Evolutionary conservation across 106 monocot genomes (phyloP), one percentile per base, ranked within the genome.

Genomic region (Allium sativum): DNA sequence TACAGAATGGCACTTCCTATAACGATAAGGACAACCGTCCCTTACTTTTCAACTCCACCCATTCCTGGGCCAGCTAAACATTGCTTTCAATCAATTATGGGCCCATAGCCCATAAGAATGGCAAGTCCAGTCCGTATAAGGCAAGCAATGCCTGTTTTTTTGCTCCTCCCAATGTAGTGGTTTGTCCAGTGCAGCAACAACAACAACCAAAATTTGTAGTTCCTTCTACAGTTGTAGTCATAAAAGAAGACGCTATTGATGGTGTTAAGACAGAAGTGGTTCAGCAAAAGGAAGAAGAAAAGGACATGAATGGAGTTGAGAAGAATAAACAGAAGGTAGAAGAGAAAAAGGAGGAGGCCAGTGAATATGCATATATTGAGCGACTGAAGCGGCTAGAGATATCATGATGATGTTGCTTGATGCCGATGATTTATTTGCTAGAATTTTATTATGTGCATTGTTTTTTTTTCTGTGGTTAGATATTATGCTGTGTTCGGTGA

Each of bases 61-160:
- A n/a, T n/a, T n/a, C n/a, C n/a, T n/a, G n/a, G n/a, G n/a, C n/a
- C n/a, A n/a, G n/a, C n/a, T n/a, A n/a, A n/a, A n/a, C n/a, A n/a
- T n/a, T n/a, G n/a, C n/a, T n/a, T n/a, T n/a, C n/a, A n/a, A n/a
- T n/a, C n/a, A n/a, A n/a, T n/a, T n/a, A n/a, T n/a, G n/a, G n/a
- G n/a, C n/a, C n/a, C n/a, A n/a, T n/a, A n/a, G 2, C 65, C 70
- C 10, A 73, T 80, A 14, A 46, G 73, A 20, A 71, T 81, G 66
- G 86, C 89, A 13, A 76, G 78, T 0, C 83, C 89, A 7, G 89
- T 94, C 41, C 82, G 68, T 21, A 79, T 94, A 20, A 69, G 94
- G 48, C 81, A 82, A 5, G 73, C 74, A 0, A 65, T 83, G 22
- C 94, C 89, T 7, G 78, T 78, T 7, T 89, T 82, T 61, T 60